Percentiles rank a stretch among this genome's conserved stretches.
phyloP scores from a whole-genome alignment of 495 filamentous ascomycete genomes.

The Annulohypoxylon bovei region DNA sequence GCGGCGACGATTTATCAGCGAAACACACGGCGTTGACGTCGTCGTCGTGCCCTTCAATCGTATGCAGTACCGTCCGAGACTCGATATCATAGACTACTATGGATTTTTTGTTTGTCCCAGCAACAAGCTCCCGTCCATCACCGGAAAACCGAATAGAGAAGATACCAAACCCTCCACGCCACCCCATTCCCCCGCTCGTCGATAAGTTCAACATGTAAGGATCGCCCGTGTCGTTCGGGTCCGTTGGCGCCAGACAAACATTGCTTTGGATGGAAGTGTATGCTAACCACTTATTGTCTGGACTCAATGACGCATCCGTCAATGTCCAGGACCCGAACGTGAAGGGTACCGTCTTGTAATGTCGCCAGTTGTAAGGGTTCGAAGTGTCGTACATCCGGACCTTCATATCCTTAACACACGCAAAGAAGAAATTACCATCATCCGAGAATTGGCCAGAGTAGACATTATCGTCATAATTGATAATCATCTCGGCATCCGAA shows the following conservation, averaged over 20 bases:
- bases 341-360: conserved; percentile 92
- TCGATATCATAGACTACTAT: conserved; percentile 97
- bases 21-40: conserved; percentile 99
- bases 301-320: conserved; percentile 90
- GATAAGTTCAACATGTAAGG: conserved; percentile 78
- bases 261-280: conserved; percentile 85
- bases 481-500: conserved; percentile 83
- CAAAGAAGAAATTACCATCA: conserved; percentile 98
- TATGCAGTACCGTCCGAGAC: conserved; percentile 73
- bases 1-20: conserved; percentile 86
- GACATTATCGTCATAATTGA: conserved; percentile 83
- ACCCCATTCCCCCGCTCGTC: conserved; percentile 54
- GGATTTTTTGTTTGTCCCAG: conserved; percentile 79
- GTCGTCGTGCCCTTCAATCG: conserved; percentile 79
- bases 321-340: conserved; percentile 93
- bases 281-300: conserved; percentile 90
- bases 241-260: conserved; percentile 87
- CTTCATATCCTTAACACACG: conserved; percentile 90
- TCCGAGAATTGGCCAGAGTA: conserved; percentile 97
- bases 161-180: conserved; percentile 66
- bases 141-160: conserved; percentile 94
- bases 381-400: conserved; percentile 98
- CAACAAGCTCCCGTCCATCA: conserved; percentile 90
- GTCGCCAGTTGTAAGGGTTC: conserved; percentile 93
- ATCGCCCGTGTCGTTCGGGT: conserved; percentile 80